A percentile compares a stretch with the other conserved stretches of the same genome.
phyloP scores from a whole-genome alignment of 1,284 basidiomycete genomes.

The Moesziomyces globuligerus region DNA sequence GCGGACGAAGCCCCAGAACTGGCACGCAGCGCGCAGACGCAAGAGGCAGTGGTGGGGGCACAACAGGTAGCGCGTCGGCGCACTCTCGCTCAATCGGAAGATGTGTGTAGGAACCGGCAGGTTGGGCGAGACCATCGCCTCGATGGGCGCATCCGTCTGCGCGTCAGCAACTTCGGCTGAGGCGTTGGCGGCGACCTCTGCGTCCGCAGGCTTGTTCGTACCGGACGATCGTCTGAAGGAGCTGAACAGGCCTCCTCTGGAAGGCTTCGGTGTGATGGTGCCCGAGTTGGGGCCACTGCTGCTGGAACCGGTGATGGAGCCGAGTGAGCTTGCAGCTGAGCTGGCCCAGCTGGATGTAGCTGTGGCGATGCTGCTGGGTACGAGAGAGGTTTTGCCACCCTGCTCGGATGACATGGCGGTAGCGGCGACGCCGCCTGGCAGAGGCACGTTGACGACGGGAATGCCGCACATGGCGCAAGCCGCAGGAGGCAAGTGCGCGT shows the following conservation, averaged over 20 bases:
- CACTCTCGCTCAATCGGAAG: conserved; percentile 61
- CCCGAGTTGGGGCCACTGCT: conserved; percentile 24
- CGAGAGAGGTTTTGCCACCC: conserved; percentile 34
- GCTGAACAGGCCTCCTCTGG: conserved; percentile 47
- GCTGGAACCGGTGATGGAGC: conserved; percentile 38
- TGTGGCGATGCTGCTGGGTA: conserved; percentile 41
- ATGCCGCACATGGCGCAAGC: conserved; percentile 63
- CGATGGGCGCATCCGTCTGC: conserved; percentile 1
- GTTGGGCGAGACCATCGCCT: conserved; percentile 2
- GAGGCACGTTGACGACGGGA: conserved; percentile 59
- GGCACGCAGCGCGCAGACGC: conserved; percentile 60
- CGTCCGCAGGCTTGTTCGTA: conserved; percentile 15
- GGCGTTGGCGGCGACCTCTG: conserved; percentile 1
- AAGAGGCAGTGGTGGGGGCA: conserved; percentile 64
- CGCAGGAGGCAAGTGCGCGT: conserved; percentile 55
- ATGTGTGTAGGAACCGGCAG: conserved; percentile 65
- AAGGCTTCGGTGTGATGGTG: conserved; percentile 40
- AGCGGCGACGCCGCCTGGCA: conserved; percentile 43
- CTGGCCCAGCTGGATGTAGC: conserved; percentile 49
- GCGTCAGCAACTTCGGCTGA: conserved; percentile 5
- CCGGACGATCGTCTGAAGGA: conserved; percentile 35
- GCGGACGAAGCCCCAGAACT: conserved; percentile 64
- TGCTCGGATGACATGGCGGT: conserved; percentile 35
- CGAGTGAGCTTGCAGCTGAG: conserved; percentile 44
- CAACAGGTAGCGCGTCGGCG: conserved; percentile 57